phyloP scores from a whole-genome alignment of 306 rosid genomes.

The Cicer chorassanicum region DNA sequence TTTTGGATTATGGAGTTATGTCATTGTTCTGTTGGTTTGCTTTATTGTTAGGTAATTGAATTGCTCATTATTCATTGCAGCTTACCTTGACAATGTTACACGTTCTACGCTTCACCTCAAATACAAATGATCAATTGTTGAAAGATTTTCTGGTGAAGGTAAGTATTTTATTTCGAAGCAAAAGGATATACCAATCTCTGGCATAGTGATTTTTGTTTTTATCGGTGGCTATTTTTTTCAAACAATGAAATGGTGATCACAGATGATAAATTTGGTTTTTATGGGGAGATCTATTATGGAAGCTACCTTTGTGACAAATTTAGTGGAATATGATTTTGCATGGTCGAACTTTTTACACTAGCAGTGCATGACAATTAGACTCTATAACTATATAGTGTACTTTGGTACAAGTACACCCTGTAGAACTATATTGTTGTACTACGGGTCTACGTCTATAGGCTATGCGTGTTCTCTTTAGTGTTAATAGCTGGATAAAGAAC shows the following conservation, averaged over 20 bases:
- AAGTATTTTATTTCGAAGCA: slow-evolving; percentile 41
- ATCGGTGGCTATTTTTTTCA: neutral
- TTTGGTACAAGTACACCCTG: neutral
- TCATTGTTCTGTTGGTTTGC: slow-evolving; percentile 19
- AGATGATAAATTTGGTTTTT: neutral
- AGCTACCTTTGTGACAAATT: slow-evolving; percentile 9
- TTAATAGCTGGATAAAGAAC: neutral
- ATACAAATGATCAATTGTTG: slow-evolving; percentile 61
- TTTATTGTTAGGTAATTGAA: slow-evolving; percentile 30
- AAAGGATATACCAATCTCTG: neutral
- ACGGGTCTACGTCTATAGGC: no score
- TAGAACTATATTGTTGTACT: no score
- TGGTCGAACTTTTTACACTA: neutral
- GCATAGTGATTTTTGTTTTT: neutral
- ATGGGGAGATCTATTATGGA: neutral
- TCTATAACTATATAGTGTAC: neutral
- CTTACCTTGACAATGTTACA: slow-evolving; percentile 87
- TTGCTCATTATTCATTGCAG: slow-evolving; percentile 55
- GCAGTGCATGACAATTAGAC: no score
- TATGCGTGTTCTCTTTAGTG: neutral
- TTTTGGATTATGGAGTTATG: slow-evolving; percentile 31
- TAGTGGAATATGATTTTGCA: slow-evolving; percentile 1
- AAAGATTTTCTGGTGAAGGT: slow-evolving; percentile 84
- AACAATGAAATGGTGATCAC: neutral
- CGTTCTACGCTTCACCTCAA: slow-evolving; percentile 69